Conservation (phyloP, 345 rosid species). For the Eucalyptus decipiens region DNA sequence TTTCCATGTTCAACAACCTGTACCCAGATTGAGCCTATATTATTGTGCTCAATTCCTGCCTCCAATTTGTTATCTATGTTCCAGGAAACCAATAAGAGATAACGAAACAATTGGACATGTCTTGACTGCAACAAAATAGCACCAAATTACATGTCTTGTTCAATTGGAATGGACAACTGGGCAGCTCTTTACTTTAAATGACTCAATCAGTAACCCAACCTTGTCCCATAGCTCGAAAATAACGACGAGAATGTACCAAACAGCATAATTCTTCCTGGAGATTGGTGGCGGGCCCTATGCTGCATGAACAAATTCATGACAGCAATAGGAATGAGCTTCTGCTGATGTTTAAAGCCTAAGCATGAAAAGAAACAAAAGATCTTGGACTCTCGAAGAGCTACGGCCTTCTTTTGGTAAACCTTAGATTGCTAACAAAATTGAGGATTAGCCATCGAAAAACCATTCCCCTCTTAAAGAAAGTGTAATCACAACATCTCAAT, state of each 20-base stretch:
- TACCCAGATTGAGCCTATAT: too few relatives aligned
- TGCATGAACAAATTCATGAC: neutral
- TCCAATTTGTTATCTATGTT: too few relatives aligned
- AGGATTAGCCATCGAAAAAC: neutral
- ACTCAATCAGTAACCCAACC: neutral
- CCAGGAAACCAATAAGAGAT: too few relatives aligned
- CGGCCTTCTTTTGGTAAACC: neutral
- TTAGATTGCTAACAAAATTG: neutral
- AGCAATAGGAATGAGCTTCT: neutral
- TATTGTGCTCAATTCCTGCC: too few relatives aligned
- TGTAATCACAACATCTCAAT: neutral
- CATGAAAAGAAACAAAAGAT: neutral
- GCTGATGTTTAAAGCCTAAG: neutral
- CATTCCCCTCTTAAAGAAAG: neutral
- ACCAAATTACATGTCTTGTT: neutral
- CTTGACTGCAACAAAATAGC: neutral
- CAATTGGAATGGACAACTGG: neutral
- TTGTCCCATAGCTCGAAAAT: neutral
- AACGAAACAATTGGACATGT: neutral
- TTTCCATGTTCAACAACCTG: too few relatives aligned
- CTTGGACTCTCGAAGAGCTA: neutral
- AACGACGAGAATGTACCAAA: neutral
- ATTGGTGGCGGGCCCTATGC: neutral
- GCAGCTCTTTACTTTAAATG: neutral
- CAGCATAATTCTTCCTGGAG: neutral